Evolutionary conservation across 2,329 filamentous ascomycete genomes (phyloP).

Genomic region (Plenodomus lindquistii): DNA sequence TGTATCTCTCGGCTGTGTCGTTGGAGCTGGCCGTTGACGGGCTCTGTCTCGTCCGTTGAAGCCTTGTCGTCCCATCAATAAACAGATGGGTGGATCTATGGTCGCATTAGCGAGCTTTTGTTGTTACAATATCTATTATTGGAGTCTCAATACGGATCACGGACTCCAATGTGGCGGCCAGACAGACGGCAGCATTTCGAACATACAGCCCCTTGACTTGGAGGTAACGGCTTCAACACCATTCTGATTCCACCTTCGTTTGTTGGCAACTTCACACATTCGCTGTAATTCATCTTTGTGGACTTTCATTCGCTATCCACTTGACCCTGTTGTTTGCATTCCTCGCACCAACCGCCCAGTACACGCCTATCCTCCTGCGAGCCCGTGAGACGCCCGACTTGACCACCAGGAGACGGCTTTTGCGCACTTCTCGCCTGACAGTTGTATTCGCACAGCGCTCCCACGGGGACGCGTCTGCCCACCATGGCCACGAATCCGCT

Average conservation of each 20-base stretch:
- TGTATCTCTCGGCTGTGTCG: too few relatives aligned
- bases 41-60: neutral
- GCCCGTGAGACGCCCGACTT: conserved; percentile 10
- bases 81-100: neutral
- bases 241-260: too few relatives aligned
- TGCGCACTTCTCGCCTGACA: conserved; percentile 21
- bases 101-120: too few relatives aligned
- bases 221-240: too few relatives aligned
- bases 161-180: too few relatives aligned
- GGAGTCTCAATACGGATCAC: too few relatives aligned
- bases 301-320: conserved; percentile 1
- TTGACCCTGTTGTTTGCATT: conserved; percentile 28
- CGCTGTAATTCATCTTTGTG: conserved; percentile 27
- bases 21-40: too few relatives aligned
- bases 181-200: too few relatives aligned
- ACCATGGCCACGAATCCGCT: conserved; percentile 63
- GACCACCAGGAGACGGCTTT: conserved; percentile 9
- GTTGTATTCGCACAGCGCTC: conserved; percentile 38
- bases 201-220: too few relatives aligned
- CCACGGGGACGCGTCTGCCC: conserved; percentile 46
- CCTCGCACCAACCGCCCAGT: conserved; percentile 11
- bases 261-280: conserved; percentile 29
- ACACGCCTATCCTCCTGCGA: conserved; percentile 10
- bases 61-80: neutral
- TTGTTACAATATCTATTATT: too few relatives aligned